These are phyloP conservation scores for Nakaseomyces glabratus DNA, from an alignment of 1,139 yeast species.

Conservation along the genomic window DNA sequence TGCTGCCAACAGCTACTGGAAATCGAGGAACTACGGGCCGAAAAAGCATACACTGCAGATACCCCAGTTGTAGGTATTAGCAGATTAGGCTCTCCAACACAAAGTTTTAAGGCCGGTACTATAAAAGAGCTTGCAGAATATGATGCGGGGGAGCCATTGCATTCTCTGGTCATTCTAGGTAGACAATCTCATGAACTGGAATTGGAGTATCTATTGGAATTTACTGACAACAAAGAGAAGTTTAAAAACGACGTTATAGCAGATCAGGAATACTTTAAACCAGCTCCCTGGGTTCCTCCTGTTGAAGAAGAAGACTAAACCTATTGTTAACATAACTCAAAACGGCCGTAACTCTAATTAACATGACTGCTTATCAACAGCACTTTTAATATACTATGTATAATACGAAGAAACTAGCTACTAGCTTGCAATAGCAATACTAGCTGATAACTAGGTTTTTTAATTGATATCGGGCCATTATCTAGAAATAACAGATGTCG, in stretches of 20 bases:
- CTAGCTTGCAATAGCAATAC: no score
- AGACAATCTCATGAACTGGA: slow-evolving; percentile 92
- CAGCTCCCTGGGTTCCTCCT: slow-evolving; percentile 37
- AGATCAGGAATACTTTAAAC: slow-evolving; percentile 71
- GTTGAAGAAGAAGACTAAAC: slow-evolving; percentile 28
- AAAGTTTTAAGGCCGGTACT: slow-evolving; percentile 77
- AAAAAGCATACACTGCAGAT: slow-evolving; percentile 67
- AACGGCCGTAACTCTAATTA: no score
- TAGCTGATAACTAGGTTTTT: no score
- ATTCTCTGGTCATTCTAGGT: slow-evolving; percentile 82
- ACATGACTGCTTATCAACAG: no score
- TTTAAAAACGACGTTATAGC: slow-evolving; percentile 51
- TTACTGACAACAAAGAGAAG: slow-evolving; percentile 55
- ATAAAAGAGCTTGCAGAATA: slow-evolving; percentile 62
- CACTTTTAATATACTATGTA: no score
- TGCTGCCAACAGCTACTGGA: slow-evolving; percentile 85
- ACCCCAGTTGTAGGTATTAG: slow-evolving; percentile 94
- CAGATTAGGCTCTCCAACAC: slow-evolving; percentile 80
- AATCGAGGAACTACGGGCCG: slow-evolving; percentile 67
- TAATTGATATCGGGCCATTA: no score
- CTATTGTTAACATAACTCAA: no score
- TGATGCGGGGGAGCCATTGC: slow-evolving; percentile 92
- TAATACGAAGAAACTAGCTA: no score
- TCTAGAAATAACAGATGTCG: no score
- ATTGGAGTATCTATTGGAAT: slow-evolving; percentile 72